These are phyloP conservation scores for Bipolaris victoriae DNA, from an alignment of 2,329 filamentous ascomycete species.

Conservation along the genomic window DNA sequence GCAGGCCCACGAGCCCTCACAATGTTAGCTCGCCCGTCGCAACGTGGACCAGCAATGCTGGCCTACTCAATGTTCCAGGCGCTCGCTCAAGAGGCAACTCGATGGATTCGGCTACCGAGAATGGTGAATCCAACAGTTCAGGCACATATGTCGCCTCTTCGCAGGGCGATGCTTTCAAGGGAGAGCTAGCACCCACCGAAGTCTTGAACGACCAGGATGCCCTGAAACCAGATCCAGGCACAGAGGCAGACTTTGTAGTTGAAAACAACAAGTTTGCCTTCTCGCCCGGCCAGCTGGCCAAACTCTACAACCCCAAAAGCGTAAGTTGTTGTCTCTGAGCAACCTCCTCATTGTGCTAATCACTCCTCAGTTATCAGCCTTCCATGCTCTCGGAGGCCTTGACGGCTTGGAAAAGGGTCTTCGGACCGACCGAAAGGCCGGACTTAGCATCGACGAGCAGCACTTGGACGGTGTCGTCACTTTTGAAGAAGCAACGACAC, in stretches of 20 bases:
- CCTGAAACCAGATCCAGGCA: constrained; percentile 75
- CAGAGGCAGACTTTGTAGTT: constrained; percentile 71
- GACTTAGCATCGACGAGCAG: constrained; percentile 73
- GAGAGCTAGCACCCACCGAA: constrained; percentile 53
- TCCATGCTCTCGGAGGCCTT: constrained; percentile 76
- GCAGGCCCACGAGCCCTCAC: constrained; percentile 69
- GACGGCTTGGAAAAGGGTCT: constrained; percentile 75
- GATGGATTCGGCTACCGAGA: constrained; percentile 66
- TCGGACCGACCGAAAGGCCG: constrained; percentile 67
- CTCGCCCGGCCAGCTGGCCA: constrained; percentile 78
- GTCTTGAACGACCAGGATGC: constrained; percentile 72
- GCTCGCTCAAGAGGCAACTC: constrained; percentile 69
- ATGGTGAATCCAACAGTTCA: constrained; percentile 60
- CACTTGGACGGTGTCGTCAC: constrained; percentile 67
- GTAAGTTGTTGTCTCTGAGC: constrained; percentile 50
- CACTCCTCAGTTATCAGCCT: constrained; percentile 54
- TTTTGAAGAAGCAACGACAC: constrained; percentile 67
- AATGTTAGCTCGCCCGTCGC: constrained; percentile 69
- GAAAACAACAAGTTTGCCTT: constrained; percentile 82
- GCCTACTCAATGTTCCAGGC: constrained; percentile 68
- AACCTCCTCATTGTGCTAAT: background rate
- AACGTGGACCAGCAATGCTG: constrained; percentile 60
- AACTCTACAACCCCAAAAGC: constrained; percentile 81
- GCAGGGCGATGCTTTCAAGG: constrained; percentile 51
- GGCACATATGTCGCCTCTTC: constrained; percentile 63